phyloP scores from a whole-genome alignment of 441 rosid genomes.

The Biscutella auriculata region DNA sequence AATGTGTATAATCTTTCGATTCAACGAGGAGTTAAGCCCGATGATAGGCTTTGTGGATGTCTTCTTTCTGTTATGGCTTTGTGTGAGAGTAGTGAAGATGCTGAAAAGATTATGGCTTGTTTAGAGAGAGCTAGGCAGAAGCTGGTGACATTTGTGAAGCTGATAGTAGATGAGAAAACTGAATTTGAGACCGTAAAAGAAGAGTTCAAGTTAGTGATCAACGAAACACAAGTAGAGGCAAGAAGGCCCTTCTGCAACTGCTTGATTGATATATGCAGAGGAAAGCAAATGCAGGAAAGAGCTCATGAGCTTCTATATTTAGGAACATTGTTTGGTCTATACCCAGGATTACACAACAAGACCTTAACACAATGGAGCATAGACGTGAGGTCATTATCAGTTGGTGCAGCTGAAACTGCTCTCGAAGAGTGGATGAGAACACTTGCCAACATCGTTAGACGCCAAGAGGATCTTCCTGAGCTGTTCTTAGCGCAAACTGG shows the following conservation, averaged over 20 bases:
- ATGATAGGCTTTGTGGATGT: conserved; percentile 82
- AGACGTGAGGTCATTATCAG: conserved; percentile 75
- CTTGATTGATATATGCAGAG: conserved; percentile 73
- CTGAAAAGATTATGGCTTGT: conserved; percentile 52
- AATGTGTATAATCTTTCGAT: conserved; percentile 41
- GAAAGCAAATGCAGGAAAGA: conserved; percentile 37
- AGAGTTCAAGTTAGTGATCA: conserved; percentile 50
- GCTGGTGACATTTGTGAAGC: conserved; percentile 43
- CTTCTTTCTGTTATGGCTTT: conserved; percentile 67
- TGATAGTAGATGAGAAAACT: conserved; percentile 34
- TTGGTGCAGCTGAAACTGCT: conserved; percentile 86
- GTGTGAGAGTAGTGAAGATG: conserved; percentile 46
- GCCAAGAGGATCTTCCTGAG: conserved; percentile 60
- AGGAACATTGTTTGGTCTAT: conserved; percentile 66
- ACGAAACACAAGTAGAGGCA: conserved; percentile 47
- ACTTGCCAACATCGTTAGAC: conserved; percentile 38
- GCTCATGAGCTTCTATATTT: conserved; percentile 79
- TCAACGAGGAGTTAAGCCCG: conserved; percentile 50
- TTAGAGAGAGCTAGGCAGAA: conserved; percentile 52
- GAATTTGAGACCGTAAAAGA: conserved; percentile 42
- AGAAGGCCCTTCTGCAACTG: conserved; percentile 85
- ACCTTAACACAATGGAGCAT: conserved; percentile 63
- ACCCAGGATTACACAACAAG: conserved; percentile 69
- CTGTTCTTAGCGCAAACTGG: conserved; percentile 74
- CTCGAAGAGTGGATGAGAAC: conserved; percentile 87